phyloP scores from a whole-genome alignment of 352 stramenopile species.

The Globisporangium nagaii region DNA sequence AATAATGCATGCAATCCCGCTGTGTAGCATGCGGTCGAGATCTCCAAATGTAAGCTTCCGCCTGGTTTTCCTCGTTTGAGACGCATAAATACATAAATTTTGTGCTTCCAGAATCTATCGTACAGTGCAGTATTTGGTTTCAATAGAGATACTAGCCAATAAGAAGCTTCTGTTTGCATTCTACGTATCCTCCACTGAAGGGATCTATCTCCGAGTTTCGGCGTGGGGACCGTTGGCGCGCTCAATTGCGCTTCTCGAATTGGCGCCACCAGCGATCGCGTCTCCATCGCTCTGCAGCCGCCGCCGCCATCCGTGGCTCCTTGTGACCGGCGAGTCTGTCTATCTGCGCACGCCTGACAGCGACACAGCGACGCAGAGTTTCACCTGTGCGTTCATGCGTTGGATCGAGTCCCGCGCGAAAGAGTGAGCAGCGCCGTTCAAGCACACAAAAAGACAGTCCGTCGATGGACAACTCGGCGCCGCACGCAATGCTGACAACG shows the following conservation, averaged over 20 bases:
- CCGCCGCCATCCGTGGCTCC: not conserved
- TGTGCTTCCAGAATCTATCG: no score
- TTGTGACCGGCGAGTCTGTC: no score
- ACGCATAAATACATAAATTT: not conserved
- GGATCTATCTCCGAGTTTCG: not conserved
- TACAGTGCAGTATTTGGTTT: not conserved
- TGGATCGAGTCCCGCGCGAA: not conserved
- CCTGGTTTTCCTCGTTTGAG: no score
- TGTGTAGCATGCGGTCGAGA: no score
- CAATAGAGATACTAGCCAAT: not conserved
- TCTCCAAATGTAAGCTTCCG: not conserved
- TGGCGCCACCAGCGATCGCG: not conserved
- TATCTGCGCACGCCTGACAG: not conserved
- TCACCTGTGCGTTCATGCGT: not conserved
- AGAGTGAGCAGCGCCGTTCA: not conserved
- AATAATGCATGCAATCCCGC: not conserved
- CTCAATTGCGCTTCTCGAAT: not conserved
- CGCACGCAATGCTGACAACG: not conserved
- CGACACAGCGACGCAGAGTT: not conserved
- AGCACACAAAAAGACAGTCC: not conserved
- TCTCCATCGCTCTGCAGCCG: not conserved
- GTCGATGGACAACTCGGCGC: slow-evolving; percentile 6
- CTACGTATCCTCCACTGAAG: no score
- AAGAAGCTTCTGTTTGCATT: not conserved
- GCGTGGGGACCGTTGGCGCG: not conserved